Evolutionary conservation across 23 red algal genomes (phyloP).

Genomic region (Chondrus crispus): DNA sequence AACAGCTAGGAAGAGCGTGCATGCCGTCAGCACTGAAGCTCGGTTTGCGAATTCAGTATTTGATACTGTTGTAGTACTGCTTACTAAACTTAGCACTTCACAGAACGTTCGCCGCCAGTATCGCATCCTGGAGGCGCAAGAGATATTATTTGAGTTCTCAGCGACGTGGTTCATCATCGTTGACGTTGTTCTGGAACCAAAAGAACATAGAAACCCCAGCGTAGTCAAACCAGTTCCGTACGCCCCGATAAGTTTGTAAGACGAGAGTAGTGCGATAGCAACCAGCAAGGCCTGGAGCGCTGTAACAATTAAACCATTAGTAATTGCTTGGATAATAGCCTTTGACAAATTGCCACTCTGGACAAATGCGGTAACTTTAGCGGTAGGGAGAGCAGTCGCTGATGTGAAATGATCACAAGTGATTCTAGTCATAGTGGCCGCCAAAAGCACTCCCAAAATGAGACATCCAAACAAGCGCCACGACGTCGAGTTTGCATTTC

Average conservation of each 20-base stretch:
- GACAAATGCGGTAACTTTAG: too few relatives aligned
- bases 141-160: too few relatives aligned
- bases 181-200: constrained; percentile 28
- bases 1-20: too few relatives aligned
- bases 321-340: too few relatives aligned
- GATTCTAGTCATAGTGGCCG: not conserved
- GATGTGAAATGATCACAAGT: constrained; percentile 50
- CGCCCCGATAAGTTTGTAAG: constrained; percentile 52
- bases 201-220: constrained; percentile 60
- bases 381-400: too few relatives aligned
- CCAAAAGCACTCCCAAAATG: constrained; percentile 18
- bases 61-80: too few relatives aligned
- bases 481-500: not conserved
- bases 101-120: too few relatives aligned
- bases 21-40: too few relatives aligned
- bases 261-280: constrained; percentile 45
- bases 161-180: constrained; percentile 41
- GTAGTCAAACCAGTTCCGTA: constrained; percentile 74
- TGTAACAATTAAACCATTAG: constrained; percentile 49
- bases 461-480: constrained; percentile 55
- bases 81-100: too few relatives aligned
- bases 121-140: too few relatives aligned
- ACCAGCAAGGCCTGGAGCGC: constrained; percentile 33
- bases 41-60: too few relatives aligned
- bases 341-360: too few relatives aligned